Evolutionary conservation across 352 stramenopile genomes (phyloP).

Genomic region (Phytophthora tubulina): DNA sequence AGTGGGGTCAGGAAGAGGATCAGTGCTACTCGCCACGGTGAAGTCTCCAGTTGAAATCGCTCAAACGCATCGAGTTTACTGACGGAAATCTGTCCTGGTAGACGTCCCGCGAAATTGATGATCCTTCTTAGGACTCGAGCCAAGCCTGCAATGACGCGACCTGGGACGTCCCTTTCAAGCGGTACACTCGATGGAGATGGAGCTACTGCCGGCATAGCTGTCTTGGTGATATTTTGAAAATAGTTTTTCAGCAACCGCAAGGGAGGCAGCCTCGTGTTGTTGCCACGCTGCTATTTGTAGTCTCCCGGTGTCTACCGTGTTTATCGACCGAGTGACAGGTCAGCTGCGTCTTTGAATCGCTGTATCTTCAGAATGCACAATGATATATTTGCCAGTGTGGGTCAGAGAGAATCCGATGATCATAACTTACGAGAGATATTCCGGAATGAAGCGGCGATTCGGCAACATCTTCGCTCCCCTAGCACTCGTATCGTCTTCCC

Average conservation of each 20-base stretch:
- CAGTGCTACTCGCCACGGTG: background rate
- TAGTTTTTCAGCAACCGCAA: background rate
- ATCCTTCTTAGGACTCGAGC: background rate
- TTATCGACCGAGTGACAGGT: no score
- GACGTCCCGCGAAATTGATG: conserved; percentile 9
- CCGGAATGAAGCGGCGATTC: no score
- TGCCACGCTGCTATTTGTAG: conserved; percentile 1
- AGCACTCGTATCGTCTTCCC: no score
- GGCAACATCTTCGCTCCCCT: no score
- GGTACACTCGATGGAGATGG: background rate
- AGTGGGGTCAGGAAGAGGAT: conserved; percentile 41
- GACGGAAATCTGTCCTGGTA: conserved; percentile 42
- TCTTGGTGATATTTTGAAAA: background rate
- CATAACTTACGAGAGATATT: no score
- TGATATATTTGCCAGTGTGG: background rate
- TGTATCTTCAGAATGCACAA: background rate
- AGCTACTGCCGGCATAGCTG: background rate
- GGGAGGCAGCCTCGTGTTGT: no score
- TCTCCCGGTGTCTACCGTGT: background rate
- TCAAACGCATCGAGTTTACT: conserved; percentile 47
- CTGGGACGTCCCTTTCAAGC: background rate
- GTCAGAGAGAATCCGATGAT: background rate
- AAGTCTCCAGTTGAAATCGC: conserved; percentile 24
- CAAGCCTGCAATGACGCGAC: conserved; percentile 6
- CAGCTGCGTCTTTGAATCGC: no score